Conservation (phyloP, 164 flowering plant genomes). For the Aristolochia contorta region DNA sequence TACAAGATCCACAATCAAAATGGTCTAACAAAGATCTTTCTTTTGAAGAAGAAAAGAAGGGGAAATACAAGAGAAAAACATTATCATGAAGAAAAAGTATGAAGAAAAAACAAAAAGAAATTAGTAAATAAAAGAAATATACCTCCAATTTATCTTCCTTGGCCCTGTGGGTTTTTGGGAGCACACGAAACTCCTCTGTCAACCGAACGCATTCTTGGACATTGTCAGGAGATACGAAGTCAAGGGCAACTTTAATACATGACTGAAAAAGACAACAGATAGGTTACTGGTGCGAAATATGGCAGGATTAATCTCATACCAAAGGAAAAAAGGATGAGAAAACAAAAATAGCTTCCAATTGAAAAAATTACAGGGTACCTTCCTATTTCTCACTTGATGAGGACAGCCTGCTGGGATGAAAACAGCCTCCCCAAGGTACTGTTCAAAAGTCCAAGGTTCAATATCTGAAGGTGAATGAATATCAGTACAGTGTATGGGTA, state of each 20-base stretch:
- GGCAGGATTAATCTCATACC: not conserved
- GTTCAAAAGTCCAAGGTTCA: slow-evolving; percentile 88
- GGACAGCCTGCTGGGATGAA: slow-evolving; percentile 87
- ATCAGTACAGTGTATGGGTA: not conserved
- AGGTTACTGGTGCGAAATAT: not conserved
- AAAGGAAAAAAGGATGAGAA: not conserved
- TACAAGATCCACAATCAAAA: too few relatives aligned
- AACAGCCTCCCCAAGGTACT: slow-evolving; percentile 75
- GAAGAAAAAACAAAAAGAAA: not conserved
- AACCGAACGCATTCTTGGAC: slow-evolving; percentile 34
- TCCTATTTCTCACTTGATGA: slow-evolving; percentile 77
- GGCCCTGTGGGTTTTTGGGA: slow-evolving; percentile 37
- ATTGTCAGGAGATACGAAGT: slow-evolving; percentile 46
- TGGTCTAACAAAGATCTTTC: too few relatives aligned
- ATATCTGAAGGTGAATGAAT: slow-evolving; percentile 29
- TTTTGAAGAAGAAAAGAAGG: not conserved
- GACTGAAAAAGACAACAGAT: slow-evolving; percentile 18
- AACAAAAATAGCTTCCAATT: not conserved
- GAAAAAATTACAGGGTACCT: slow-evolving; percentile 24
- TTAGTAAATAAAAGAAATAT: not conserved
- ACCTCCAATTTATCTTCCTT: slow-evolving; percentile 50
- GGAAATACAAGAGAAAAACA: not conserved
- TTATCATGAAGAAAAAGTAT: not conserved
- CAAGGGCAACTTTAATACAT: slow-evolving; percentile 44
- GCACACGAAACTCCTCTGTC: slow-evolving; percentile 37